phyloP scores from a whole-genome alignment of 768 basidiomycete species.

The Lanmaoa rubissima region DNA sequence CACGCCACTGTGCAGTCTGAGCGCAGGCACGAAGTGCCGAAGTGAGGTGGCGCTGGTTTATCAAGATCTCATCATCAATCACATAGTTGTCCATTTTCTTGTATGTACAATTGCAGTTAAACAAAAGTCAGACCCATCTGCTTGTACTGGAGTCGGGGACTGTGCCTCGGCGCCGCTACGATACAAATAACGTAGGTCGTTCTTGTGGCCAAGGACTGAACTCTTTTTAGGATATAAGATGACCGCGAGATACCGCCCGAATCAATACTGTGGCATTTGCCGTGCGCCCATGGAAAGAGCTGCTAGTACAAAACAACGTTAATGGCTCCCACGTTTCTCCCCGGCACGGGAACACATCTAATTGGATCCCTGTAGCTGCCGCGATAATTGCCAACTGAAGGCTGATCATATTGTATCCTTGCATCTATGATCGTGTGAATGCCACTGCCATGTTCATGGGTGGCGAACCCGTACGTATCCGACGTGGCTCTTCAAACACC shows the following conservation, averaged over 20 bases:
- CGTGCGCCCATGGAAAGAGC: not conserved
- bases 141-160: too few relatives aligned
- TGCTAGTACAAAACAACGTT: not conserved
- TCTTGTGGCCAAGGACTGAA: not conserved
- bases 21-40: too few relatives aligned
- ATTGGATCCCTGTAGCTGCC: too few relatives aligned
- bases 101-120: too few relatives aligned
- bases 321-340: not conserved
- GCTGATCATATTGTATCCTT: not conserved
- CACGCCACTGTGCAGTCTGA: too few relatives aligned
- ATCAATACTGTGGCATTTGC: not conserved
- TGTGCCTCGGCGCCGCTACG: too few relatives aligned
- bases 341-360: not conserved
- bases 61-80: too few relatives aligned
- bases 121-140: too few relatives aligned
- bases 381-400: not conserved
- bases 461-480: too few relatives aligned
- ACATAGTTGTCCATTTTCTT: too few relatives aligned
- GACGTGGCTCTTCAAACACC: too few relatives aligned
- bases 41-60: too few relatives aligned
- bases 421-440: not conserved
- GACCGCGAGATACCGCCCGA: not conserved
- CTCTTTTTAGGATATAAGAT: not conserved
- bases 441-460: not conserved
- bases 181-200: not conserved